Evolutionary conservation across 805 yeast genomes (phyloP).

Genomic region (Candida pseudoglaebosa): DNA sequence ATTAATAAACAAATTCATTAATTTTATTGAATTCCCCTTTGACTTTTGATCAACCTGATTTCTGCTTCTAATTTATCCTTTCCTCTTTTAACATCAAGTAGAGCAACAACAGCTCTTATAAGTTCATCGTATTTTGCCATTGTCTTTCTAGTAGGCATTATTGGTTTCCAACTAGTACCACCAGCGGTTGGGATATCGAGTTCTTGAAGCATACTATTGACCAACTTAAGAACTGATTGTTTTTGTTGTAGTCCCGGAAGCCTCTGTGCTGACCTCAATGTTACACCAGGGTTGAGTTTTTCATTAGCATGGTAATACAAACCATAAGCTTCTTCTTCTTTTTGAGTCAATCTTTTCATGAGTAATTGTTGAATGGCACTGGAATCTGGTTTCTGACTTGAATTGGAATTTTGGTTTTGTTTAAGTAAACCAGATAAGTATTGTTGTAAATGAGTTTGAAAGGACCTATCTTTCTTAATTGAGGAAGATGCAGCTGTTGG

Average conservation of each 20-base stretch:
- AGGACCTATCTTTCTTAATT: constrained; percentile 34
- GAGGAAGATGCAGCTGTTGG: constrained; percentile 56
- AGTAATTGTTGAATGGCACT: constrained; percentile 41
- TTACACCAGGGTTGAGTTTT: constrained; percentile 74
- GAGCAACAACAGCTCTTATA: constrained; percentile 60
- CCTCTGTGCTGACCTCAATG: constrained; percentile 62
- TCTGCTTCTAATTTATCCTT: constrained; percentile 87
- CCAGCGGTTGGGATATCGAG: constrained; percentile 64
- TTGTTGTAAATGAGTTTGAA: constrained; percentile 45
- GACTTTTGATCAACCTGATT: constrained; percentile 40
- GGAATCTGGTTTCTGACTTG: constrained; percentile 30
- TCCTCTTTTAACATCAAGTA: constrained; percentile 82
- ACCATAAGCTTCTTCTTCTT: constrained; percentile 85
- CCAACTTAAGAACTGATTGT: constrained; percentile 73
- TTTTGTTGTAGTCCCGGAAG: constrained; percentile 48
- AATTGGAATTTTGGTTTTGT: constrained; percentile 25
- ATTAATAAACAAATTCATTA: background rate
- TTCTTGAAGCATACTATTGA: constrained; percentile 67
- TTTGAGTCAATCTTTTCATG: constrained; percentile 56
- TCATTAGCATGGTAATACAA: constrained; percentile 69
- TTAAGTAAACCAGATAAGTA: constrained; percentile 34
- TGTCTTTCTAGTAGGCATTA: constrained; percentile 80
- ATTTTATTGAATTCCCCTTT: constrained; percentile 27
- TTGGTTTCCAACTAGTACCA: constrained; percentile 60
- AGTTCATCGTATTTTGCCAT: constrained; percentile 74